Base-by-base conservation (phyloP, 257 asterid genomes). In the Vinca minor region DNA sequence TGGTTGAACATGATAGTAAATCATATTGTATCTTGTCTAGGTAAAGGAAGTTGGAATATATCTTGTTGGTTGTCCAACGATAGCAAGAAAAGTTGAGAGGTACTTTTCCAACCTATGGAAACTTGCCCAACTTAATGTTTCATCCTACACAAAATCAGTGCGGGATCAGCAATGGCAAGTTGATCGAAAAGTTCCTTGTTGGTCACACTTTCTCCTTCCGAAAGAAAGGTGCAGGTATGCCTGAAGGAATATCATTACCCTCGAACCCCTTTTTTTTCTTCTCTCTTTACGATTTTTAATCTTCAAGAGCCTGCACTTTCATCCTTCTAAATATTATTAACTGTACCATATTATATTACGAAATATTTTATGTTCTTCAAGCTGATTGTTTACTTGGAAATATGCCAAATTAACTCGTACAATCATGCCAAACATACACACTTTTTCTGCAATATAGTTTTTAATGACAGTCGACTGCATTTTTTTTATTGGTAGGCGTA, bases 1-100 rank as follows among this genome's bases (percentile, higher is more conserved):
- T 31, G 41, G 3, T 56, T 31, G 26, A 53, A 66, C 38, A 67
- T 77, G 48, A 34, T 58, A 67, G 47, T 56, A 63, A 36, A 44
- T 42, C 60, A 5, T 35, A 48, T 59, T 36, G 62, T 46, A 61
- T 69, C 29, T 57, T 64, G 20, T 71, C 53, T 63, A 89, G 96
- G 95, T 89, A 56, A 89, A 86, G 84, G 96, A 89, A 82, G 73
- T 89, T 28, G 96, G 95, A 53, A 74, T 86, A 47, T 86, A 89
- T 80, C 83, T 89, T 63, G 84, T 77, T 67, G 85, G 81, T 67
- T 89, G 96, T 67, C 88, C 87, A 54, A 66, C 64, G 46, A 77
- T 89, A 49, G 95, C 81, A 14, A 67, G 79, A 78, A 70, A 75
- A 52, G 82, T 86, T 25, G 78, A 77, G 71, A 69, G 57, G 55